phyloP scores from a whole-genome alignment of 352 stramenopile species.

The Globisporangium megalacanthum region DNA sequence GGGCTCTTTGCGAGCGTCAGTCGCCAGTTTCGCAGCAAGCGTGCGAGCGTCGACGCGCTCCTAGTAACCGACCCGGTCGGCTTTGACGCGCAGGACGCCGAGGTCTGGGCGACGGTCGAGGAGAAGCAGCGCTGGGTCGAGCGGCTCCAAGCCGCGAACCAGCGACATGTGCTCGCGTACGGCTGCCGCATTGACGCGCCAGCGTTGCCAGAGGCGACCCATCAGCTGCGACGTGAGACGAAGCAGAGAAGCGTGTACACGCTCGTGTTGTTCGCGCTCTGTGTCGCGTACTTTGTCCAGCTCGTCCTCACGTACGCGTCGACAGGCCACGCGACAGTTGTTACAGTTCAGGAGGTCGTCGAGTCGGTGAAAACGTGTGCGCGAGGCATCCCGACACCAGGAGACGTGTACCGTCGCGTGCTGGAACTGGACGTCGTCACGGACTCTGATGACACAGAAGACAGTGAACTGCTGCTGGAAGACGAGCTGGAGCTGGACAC shows the following conservation, averaged over 20 bases:
- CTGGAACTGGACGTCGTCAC: neutral
- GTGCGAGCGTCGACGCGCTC: neutral
- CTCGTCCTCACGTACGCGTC: conserved; percentile 14
- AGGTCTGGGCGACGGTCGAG: conserved; percentile 15
- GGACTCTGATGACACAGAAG: no score
- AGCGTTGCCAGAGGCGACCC: conserved; percentile 16
- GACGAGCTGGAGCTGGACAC: neutral
- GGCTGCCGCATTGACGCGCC: conserved; percentile 28
- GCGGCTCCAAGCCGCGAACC: conserved; percentile 16
- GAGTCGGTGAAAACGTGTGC: neutral
- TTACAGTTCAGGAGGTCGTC: neutral
- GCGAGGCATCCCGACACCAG: neutral
- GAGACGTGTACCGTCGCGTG: conserved; percentile 1
- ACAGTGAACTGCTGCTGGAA: no score
- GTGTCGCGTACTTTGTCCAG: conserved; percentile 20
- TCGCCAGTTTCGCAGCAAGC: neutral
- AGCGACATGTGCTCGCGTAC: conserved; percentile 16
- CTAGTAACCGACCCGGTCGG: neutral
- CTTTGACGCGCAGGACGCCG: conserved; percentile 24
- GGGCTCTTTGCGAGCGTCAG: conserved; percentile 13
- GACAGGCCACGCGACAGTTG: neutral
- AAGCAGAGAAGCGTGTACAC: conserved; percentile 15
- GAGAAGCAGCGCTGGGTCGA: conserved; percentile 27
- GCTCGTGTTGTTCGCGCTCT: conserved; percentile 22
- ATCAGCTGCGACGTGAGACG: conserved; percentile 20